Conservation (phyloP, 805 yeast genomes). For the Candida maesae region DNA sequence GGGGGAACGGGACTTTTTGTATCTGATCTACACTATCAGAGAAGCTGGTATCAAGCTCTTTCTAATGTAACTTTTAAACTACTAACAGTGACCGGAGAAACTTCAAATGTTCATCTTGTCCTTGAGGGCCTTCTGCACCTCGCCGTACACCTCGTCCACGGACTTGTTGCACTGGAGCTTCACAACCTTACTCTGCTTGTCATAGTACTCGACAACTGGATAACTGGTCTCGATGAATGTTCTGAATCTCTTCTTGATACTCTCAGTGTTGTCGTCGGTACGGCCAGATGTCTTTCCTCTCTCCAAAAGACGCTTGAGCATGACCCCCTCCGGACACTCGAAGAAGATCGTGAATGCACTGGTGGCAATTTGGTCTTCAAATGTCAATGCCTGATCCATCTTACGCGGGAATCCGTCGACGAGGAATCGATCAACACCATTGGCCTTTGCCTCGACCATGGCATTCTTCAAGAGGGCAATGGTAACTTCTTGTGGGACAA, state of each 20-base stretch:
- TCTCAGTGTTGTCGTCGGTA: conserved; percentile 86
- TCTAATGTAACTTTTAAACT: no score
- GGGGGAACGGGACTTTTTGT: no score
- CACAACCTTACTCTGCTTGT: conserved; percentile 68
- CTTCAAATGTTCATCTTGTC: conserved; percentile 30
- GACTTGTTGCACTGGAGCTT: conserved; percentile 75
- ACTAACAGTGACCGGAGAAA: no score
- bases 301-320: conserved; percentile 80
- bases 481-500: conserved; percentile 92
- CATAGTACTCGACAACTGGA: conserved; percentile 90
- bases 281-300: conserved; percentile 96
- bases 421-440: conserved; percentile 60
- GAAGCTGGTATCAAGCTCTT: no score
- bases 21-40: no score
- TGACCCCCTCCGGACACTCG: conserved; percentile 77
- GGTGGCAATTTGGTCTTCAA: conserved; percentile 73
- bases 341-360: conserved; percentile 70
- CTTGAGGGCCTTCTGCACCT: conserved; percentile 65
- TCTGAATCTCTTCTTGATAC: conserved; percentile 83
- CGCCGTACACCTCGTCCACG: conserved; percentile 69
- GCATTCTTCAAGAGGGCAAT: conserved; percentile 79
- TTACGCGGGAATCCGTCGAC: conserved; percentile 97
- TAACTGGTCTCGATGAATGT: conserved; percentile 83
- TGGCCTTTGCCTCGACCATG: conserved; percentile 47
- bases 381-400: conserved; percentile 97